Evolutionary conservation across 352 stramenopile species (phyloP).

Genomic region (Phytophthora vignae): DNA sequence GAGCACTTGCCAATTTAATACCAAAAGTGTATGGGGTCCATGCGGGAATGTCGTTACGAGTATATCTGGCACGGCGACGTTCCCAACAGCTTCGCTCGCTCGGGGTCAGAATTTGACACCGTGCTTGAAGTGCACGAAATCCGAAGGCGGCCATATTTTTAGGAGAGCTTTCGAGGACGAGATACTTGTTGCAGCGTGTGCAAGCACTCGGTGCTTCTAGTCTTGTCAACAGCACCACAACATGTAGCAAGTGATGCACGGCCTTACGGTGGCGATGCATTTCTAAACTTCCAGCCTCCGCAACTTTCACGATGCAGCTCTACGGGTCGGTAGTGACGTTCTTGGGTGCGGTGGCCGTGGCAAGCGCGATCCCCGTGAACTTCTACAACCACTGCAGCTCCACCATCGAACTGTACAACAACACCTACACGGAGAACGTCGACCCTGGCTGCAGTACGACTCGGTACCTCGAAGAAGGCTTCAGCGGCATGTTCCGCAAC

Average conservation of each 20-base stretch:
- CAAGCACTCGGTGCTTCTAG: not conserved
- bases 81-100: not conserved
- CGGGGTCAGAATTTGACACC: not conserved
- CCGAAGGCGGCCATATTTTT: slow-evolving; percentile 15
- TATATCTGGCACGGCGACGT: too few relatives aligned
- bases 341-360: slow-evolving; percentile 6
- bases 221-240: slow-evolving; percentile 30
- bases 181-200: slow-evolving; percentile 14
- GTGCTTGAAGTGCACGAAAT: not conserved
- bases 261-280: slow-evolving; percentile 6
- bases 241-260: slow-evolving; percentile 2
- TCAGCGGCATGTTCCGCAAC: slow-evolving; percentile 73
- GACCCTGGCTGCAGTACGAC: slow-evolving; percentile 40
- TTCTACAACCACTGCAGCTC: slow-evolving; percentile 65
- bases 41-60: too few relatives aligned
- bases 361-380: slow-evolving; percentile 49
- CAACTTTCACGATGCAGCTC: slow-evolving; percentile 21
- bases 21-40: too few relatives aligned
- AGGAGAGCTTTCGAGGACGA: slow-evolving; percentile 36
- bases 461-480: slow-evolving; percentile 56
- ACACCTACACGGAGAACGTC: slow-evolving; percentile 51
- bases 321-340: slow-evolving; percentile 3
- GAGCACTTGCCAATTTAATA: not conserved
- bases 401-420: slow-evolving; percentile 58
- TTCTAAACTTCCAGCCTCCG: slow-evolving; percentile 15